A percentile compares a stretch with the other conserved stretches of the same genome.
Evolutionary conservation across 495 filamentous ascomycete species (phyloP).

Genomic region (Trichoderma virens): DNA sequence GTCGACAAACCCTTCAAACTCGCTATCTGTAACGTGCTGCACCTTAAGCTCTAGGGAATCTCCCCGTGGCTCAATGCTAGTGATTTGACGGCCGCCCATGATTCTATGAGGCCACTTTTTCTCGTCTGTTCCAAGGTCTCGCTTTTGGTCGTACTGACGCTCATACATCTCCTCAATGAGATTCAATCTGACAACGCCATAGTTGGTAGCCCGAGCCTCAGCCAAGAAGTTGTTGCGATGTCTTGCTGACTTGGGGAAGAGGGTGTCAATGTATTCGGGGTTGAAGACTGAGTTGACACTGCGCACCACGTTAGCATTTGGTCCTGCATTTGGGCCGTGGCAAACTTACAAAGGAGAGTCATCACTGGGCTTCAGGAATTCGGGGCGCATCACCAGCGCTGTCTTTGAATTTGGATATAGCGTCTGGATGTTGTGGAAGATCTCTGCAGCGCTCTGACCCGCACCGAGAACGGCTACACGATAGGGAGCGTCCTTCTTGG

Average conservation of each 20-base stretch:
- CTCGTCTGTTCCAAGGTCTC: constrained; percentile 58
- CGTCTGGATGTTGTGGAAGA: constrained; percentile 81
- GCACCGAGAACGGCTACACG: constrained; percentile 78
- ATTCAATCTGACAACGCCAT: constrained; percentile 81
- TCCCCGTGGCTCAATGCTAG: constrained; percentile 43
- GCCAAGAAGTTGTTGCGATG: constrained; percentile 55
- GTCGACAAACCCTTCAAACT: constrained; percentile 29
- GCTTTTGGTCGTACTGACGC: constrained; percentile 72
- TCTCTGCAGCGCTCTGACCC: constrained; percentile 91
- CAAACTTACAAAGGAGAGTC: constrained; percentile 83
- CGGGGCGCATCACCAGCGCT: constrained; percentile 64
- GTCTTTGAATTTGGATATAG: constrained; percentile 76
- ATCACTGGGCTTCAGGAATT: constrained; percentile 81
- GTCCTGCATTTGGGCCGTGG: neutral
- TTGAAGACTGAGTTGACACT: constrained; percentile 97
- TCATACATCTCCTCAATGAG: constrained; percentile 83
- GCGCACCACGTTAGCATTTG: neutral
- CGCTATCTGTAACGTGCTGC: constrained; percentile 28
- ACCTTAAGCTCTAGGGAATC: constrained; percentile 19
- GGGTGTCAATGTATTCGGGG: constrained; percentile 65
- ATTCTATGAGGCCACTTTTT: constrained; percentile 75
- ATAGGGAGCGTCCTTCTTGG: constrained; percentile 48
- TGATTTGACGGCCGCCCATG: constrained; percentile 55
- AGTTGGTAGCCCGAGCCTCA: constrained; percentile 76
- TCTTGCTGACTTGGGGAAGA: constrained; percentile 56